Conservation (phyloP, 176 grass and related monocot genomes). For the Musa beccarii region DNA sequence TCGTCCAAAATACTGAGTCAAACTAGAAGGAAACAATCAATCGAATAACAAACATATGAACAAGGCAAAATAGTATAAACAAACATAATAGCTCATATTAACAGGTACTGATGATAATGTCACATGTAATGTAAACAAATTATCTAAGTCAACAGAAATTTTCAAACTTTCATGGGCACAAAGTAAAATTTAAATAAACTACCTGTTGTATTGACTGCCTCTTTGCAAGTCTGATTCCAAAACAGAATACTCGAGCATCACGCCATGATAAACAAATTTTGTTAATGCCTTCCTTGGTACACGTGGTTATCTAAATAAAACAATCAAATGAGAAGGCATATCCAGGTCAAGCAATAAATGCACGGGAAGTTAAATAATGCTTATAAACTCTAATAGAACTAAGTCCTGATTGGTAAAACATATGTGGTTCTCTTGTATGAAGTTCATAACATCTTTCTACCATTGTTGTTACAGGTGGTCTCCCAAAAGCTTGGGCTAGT, state of each 20-base stretch:
- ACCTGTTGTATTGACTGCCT: slow-evolving; percentile 61
- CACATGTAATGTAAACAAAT: neutral
- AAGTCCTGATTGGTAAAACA: neutral
- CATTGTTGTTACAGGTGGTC: neutral
- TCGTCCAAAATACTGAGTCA: no score
- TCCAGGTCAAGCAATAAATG: neutral
- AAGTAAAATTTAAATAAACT: slow-evolving; percentile 9
- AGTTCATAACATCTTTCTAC: neutral
- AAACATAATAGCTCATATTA: no score
- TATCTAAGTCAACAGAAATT: neutral
- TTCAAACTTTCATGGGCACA: no score
- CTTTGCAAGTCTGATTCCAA: slow-evolving; percentile 78
- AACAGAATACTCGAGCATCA: slow-evolving; percentile 88
- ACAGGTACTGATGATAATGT: neutral
- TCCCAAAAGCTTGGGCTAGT: neutral
- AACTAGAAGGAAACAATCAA: no score
- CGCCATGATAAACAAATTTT: slow-evolving; percentile 72
- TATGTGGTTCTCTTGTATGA: neutral
- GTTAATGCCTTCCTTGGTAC: slow-evolving; percentile 78
- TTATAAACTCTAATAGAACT: neutral
- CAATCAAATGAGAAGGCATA: neutral
- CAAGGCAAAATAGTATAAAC: no score
- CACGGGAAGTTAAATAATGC: neutral
- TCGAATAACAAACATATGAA: no score
- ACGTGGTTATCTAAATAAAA: slow-evolving; percentile 58